Conservation (phyloP, 1,284 basidiomycete genomes). For the Bjerkandera adusta region DNA sequence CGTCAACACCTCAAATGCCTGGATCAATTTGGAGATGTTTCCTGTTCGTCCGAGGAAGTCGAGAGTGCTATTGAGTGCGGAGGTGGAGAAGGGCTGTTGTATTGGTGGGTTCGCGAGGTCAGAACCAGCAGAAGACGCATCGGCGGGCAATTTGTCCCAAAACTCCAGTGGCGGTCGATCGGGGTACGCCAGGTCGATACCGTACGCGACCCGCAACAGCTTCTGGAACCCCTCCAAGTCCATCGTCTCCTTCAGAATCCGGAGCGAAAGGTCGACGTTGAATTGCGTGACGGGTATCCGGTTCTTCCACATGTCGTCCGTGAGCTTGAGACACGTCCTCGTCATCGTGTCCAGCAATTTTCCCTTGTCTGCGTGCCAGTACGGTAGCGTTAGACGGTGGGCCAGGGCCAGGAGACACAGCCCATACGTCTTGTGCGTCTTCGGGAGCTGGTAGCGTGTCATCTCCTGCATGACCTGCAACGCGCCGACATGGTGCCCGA, state of each 20-base stretch:
- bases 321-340: conserved; percentile 45
- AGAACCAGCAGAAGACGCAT: neutral
- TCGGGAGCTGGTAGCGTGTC: conserved; percentile 38
- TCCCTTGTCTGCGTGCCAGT: conserved; percentile 33
- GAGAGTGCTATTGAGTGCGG: conserved; percentile 67
- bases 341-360: conserved; percentile 40
- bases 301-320: conserved; percentile 53
- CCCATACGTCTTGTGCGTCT: conserved; percentile 54
- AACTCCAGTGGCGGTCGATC: conserved; percentile 56
- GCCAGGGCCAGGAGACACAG: conserved; percentile 65
- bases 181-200: conserved; percentile 69
- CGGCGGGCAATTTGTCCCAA: conserved; percentile 18
- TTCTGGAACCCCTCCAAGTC: conserved; percentile 52
- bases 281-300: conserved; percentile 49
- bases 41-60: conserved; percentile 62
- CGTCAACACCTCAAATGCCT: conserved; percentile 74
- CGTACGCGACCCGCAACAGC: conserved; percentile 65
- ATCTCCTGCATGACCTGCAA: conserved; percentile 62
- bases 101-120: conserved; percentile 23
- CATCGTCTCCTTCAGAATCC: conserved; percentile 63
- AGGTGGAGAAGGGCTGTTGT: conserved; percentile 56
- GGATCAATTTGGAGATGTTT: conserved; percentile 63
- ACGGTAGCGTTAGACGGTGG: conserved; percentile 60
- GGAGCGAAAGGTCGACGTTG: conserved; percentile 62
- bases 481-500: conserved; percentile 61